phyloP scores from a whole-genome alignment of 495 filamentous ascomycete genomes.

The Penicillium herquei region DNA sequence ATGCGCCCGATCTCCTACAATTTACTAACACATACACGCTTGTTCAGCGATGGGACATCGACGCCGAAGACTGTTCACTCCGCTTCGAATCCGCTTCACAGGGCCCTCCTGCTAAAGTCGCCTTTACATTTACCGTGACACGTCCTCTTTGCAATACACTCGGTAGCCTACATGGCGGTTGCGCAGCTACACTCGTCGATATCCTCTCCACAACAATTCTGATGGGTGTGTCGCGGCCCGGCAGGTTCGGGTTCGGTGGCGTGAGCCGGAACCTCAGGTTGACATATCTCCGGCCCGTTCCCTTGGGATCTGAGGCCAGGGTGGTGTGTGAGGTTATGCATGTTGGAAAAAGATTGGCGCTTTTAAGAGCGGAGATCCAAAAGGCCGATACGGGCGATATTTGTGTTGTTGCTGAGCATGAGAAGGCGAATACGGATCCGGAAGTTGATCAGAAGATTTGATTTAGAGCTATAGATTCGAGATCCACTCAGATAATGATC shows the following conservation, averaged over 20 bases:
- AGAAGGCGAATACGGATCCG: constrained; percentile 64
- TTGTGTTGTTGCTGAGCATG: constrained; percentile 64
- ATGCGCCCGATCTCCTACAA: too few relatives aligned
- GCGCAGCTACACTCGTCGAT: constrained; percentile 65
- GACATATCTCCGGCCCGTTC: constrained; percentile 65
- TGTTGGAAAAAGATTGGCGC: constrained; percentile 56
- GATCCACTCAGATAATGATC: background rate
- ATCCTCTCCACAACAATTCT: constrained; percentile 61
- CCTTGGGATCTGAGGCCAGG: constrained; percentile 45
- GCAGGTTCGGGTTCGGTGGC: constrained; percentile 62
- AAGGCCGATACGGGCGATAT: constrained; percentile 49
- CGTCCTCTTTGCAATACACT: constrained; percentile 57
- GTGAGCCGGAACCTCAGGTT: constrained; percentile 65
- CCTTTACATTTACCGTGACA: constrained; percentile 49
- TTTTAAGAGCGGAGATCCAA: constrained; percentile 41
- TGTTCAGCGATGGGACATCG: constrained; percentile 36
- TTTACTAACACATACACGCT: background rate
- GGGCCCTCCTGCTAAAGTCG: constrained; percentile 32
- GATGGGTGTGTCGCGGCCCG: constrained; percentile 53
- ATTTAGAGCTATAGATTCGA: background rate
- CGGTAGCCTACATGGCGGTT: constrained; percentile 69
- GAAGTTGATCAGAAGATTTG: constrained; percentile 29
- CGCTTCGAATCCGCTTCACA: constrained; percentile 42
- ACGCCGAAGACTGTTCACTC: constrained; percentile 31
- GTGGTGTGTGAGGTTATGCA: constrained; percentile 63